phyloP scores from a whole-genome alignment of 164 flowering plant species.

The Vitis amurensis region DNA sequence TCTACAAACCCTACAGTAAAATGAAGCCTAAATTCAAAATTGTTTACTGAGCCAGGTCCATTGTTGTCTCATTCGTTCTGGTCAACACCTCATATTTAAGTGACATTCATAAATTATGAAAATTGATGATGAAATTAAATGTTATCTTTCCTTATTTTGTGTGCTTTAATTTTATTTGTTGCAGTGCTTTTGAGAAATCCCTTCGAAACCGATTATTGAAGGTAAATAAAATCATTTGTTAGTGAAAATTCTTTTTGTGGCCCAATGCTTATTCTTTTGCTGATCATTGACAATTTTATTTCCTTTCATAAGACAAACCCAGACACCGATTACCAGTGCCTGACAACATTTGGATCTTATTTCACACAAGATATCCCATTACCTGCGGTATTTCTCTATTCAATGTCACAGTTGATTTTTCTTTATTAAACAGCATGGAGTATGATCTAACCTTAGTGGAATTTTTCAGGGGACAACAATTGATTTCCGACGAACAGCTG shows the following conservation, averaged over 20 bases:
- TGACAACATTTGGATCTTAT: conserved; percentile 62
- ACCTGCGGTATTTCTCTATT: conserved; percentile 57
- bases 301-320: conserved; percentile 63
- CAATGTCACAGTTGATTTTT: background rate
- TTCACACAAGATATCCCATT: conserved; percentile 78
- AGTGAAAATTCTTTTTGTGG: background rate
- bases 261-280: background rate
- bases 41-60: background rate
- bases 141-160: background rate
- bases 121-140: background rate
- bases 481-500: conserved; percentile 75
- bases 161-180: conserved; percentile 20
- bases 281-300: conserved; percentile 7
- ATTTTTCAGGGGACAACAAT: conserved; percentile 80
- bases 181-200: conserved; percentile 93
- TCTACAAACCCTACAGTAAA: background rate
- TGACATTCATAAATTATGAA: background rate
- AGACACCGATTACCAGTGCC: conserved; percentile 64
- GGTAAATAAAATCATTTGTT: conserved; percentile 35
- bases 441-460: conserved; percentile 2
- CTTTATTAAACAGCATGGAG: background rate
- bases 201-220: conserved; percentile 73
- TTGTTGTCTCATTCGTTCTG: background rate
- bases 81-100: background rate
- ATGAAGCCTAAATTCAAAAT: background rate